Conservation (phyloP, 2,329 filamentous ascomycete species). For the Penicillium sp. region DNA sequence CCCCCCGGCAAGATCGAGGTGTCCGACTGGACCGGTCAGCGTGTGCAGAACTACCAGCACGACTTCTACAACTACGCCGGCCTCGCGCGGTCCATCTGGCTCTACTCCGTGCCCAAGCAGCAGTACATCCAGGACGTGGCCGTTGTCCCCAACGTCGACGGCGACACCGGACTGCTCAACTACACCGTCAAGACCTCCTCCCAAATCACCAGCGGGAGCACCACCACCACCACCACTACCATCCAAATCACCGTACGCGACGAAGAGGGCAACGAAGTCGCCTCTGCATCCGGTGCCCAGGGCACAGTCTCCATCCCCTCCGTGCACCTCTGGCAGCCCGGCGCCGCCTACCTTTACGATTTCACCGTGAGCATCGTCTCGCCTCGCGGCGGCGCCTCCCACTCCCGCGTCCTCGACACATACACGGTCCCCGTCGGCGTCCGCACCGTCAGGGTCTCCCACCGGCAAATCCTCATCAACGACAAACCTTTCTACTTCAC, state of each 20-base stretch:
- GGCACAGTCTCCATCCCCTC: background rate
- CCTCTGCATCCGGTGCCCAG: conserved; percentile 18
- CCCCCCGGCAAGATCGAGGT: conserved; percentile 30
- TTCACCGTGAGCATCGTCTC: background rate
- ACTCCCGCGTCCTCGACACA: background rate
- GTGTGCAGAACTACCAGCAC: conserved; percentile 33
- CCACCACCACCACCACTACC: conserved; percentile 4
- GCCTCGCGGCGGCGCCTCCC: too few species aligned
- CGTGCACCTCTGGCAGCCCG: conserved; percentile 8
- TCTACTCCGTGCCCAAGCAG: conserved; percentile 30
- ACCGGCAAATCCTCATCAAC: background rate
- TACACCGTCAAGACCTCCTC: conserved; percentile 3
- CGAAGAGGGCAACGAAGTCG: background rate
- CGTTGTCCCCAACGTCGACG: conserved; percentile 27
- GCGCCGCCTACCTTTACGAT: background rate
- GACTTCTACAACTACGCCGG: conserved; percentile 41
- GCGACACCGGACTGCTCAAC: background rate
- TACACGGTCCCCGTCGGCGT: conserved; percentile 3
- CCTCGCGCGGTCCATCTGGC: conserved; percentile 34
- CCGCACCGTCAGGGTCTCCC: background rate
- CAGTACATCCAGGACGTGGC: conserved; percentile 30
- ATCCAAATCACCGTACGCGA: background rate
- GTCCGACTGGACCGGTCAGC: conserved; percentile 20
- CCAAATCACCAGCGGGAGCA: background rate
- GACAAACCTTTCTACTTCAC: conserved; percentile 8